Evolutionary conservation across 2,329 filamentous ascomycete species (phyloP).

Genomic region (Clonostachys rosea): DNA sequence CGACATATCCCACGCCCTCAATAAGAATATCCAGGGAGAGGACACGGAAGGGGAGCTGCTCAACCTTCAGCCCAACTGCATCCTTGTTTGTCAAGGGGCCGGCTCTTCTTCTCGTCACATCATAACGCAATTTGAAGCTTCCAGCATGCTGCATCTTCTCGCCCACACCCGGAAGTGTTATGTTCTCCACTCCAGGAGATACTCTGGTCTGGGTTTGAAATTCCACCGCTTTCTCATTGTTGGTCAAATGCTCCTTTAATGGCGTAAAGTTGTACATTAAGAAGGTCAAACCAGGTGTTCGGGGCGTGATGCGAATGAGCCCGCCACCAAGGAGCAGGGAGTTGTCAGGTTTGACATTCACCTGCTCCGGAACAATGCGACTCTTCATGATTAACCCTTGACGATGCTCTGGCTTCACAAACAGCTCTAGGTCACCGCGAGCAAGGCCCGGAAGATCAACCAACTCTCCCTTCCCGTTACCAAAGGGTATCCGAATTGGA

Average conservation of each 20-base stretch:
- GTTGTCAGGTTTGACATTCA: conserved; percentile 68
- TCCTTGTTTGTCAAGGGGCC: conserved; percentile 65
- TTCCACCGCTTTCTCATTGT: conserved; percentile 72
- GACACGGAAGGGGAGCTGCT: conserved; percentile 73
- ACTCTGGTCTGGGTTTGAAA: conserved; percentile 63
- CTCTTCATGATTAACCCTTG: conserved; percentile 72
- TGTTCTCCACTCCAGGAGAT: conserved; percentile 53
- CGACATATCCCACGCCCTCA: conserved; percentile 91
- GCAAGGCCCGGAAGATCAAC: conserved; percentile 88
- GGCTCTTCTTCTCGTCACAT: conserved; percentile 76
- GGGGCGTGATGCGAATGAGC: conserved; percentile 81
- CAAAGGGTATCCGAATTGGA: conserved; percentile 89
- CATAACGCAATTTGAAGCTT: conserved; percentile 68
- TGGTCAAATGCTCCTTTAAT: conserved; percentile 69
- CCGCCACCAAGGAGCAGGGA: conserved; percentile 77
- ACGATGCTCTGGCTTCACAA: conserved; percentile 64
- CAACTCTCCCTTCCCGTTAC: conserved; percentile 79
- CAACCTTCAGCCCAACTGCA: conserved; percentile 58
- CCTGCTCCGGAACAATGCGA: conserved; percentile 69
- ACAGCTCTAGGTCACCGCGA: conserved; percentile 66
- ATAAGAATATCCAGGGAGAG: conserved; percentile 81
- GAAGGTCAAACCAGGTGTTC: conserved; percentile 55
- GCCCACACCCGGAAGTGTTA: conserved; percentile 54
- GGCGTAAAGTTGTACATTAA: conserved; percentile 86
- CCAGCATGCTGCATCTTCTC: conserved; percentile 66